These are phyloP conservation scores for Chimonanthus praecox DNA, from an alignment of 164 flowering plant species.

Conservation along the genomic window DNA sequence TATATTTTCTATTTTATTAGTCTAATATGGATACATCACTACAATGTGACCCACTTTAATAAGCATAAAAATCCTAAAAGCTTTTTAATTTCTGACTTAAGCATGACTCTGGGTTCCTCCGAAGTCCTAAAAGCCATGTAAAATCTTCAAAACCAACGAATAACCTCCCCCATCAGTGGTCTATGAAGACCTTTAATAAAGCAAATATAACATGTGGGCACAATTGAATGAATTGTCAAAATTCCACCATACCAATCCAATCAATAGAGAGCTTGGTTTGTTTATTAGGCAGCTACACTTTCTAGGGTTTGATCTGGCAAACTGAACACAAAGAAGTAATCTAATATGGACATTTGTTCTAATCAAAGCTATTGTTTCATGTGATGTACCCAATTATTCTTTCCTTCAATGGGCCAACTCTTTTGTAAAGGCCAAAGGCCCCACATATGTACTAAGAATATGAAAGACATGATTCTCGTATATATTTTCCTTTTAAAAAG, in stretches of 20 bases:
- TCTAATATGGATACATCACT: no score
- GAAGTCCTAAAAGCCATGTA: no score
- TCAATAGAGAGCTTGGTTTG: not conserved
- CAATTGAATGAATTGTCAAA: no score
- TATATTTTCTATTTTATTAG: no score
- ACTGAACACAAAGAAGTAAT: not conserved
- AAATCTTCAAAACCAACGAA: no score
- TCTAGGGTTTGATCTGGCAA: not conserved
- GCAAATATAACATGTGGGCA: no score
- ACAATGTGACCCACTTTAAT: no score
- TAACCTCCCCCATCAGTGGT: no score
- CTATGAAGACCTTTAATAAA: no score
- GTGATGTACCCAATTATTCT: constrained; percentile 11
- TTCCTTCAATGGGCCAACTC: not conserved
- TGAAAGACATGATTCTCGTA: not conserved
- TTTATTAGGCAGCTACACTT: not conserved
- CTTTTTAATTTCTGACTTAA: no score
- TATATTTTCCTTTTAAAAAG: not conserved
- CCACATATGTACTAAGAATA: not conserved
- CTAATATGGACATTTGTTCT: not conserved
- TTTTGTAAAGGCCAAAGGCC: not conserved
- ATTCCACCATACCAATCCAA: not conserved
- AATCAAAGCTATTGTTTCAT: not conserved
- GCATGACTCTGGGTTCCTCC: no score
- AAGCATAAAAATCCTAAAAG: no score